These are phyloP conservation scores for Orbilia javanica DNA, from an alignment of 2,329 filamentous ascomycete species.

Conservation along the genomic window DNA sequence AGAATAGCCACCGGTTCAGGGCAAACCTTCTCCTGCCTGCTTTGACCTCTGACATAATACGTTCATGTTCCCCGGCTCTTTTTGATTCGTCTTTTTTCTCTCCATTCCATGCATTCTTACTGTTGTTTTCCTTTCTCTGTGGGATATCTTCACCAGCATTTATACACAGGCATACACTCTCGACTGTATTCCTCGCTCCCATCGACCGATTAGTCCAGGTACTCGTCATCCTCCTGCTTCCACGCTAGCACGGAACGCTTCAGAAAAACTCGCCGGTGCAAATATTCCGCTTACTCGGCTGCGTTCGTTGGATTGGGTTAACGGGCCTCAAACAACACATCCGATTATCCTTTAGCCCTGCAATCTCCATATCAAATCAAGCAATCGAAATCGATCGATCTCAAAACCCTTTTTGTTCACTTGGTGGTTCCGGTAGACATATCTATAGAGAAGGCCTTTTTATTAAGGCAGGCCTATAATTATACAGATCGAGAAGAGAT, in stretches of 20 bases:
- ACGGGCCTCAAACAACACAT: constrained; percentile 35
- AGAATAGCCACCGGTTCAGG: constrained; percentile 8
- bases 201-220: neutral
- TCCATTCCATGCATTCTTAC: constrained; percentile 1
- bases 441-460: neutral
- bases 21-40: constrained; percentile 27
- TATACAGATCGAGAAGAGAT: constrained; percentile 26
- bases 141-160: neutral
- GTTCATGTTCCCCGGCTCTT: constrained; percentile 25
- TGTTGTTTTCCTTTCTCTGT: neutral
- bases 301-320: constrained; percentile 10
- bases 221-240: neutral
- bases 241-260: constrained; percentile 22
- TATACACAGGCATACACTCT: neutral
- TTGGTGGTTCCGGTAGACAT: neutral
- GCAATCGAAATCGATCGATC: constrained; percentile 1
- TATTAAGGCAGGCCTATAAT: neutral
- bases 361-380: constrained; percentile 7
- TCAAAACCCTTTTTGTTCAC: neutral
- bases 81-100: constrained; percentile 4
- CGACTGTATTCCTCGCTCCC: neutral
- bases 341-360: constrained; percentile 4
- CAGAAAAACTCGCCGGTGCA: constrained; percentile 3
- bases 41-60: neutral
- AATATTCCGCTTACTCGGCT: constrained; percentile 26